These are phyloP conservation scores for Onygenales sp. DNA, from an alignment of 2,329 filamentous ascomycete species.

Conservation along the genomic window DNA sequence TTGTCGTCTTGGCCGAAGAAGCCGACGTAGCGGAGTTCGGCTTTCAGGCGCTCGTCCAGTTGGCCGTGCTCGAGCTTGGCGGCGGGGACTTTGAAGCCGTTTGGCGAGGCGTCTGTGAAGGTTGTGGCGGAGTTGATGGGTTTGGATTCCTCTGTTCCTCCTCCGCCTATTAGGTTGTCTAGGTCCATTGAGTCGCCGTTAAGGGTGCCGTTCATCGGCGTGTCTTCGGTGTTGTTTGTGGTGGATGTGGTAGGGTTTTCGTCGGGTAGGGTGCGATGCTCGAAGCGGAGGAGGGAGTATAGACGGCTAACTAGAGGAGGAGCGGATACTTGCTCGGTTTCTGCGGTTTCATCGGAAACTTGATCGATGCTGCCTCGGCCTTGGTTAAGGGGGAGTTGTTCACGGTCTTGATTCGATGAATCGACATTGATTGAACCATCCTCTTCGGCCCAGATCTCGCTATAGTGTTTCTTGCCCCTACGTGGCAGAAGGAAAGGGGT, in stretches of 20 bases:
- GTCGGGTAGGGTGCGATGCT: slow-evolving; percentile 42
- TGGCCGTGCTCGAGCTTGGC: slow-evolving; percentile 76
- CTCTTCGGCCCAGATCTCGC: slow-evolving; percentile 88
- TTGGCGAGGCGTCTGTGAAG: slow-evolving; percentile 67
- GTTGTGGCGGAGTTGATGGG: slow-evolving; percentile 60
- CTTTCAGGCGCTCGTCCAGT: slow-evolving; percentile 82
- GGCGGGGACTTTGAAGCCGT: slow-evolving; percentile 68
- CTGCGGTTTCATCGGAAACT: slow-evolving; percentile 75
- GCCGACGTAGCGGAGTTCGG: slow-evolving; percentile 83
- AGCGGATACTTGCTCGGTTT: slow-evolving; percentile 81
- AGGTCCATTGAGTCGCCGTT: slow-evolving; percentile 41
- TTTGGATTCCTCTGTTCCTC: slow-evolving; percentile 21
- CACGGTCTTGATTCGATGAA: slow-evolving; percentile 49
- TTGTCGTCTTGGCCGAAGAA: slow-evolving; percentile 62
- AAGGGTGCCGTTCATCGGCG: slow-evolving; percentile 22
- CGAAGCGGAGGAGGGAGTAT: slow-evolving; percentile 70
- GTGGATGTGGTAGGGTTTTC: slow-evolving; percentile 51
- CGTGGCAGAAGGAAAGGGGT: slow-evolving; percentile 79
- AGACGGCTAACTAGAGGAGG: slow-evolving; percentile 78
- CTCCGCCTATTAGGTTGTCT: slow-evolving; percentile 40
- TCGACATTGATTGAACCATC: slow-evolving; percentile 73
- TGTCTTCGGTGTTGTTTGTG: slow-evolving; percentile 42
- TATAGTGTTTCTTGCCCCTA: slow-evolving; percentile 75
- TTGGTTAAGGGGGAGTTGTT: slow-evolving; percentile 68
- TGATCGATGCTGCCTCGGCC: slow-evolving; percentile 77